Base-by-base conservation (phyloP, 257 asterid genomes). In the Petrea volubilis region DNA sequence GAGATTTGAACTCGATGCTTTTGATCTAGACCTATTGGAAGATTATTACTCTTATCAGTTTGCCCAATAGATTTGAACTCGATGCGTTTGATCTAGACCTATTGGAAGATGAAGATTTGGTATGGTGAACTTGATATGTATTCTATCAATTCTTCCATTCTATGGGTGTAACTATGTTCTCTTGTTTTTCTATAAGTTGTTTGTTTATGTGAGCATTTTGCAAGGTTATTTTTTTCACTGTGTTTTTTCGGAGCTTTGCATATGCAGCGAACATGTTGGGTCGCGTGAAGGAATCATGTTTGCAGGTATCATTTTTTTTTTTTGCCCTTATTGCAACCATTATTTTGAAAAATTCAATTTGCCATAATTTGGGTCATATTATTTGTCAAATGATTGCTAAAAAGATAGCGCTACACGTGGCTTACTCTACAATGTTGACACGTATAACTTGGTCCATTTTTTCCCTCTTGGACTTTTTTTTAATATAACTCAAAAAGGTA, bases 1-100 rank as follows among this genome's bases (percentile, higher is more conserved):
- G 43, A 38, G 43, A 38, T 38, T 38, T 38, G 43, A 38, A 38
- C 43, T 38, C 11, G 43, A 38, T 38, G 43, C 43, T 38, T 38
- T 38, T 38, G 43, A 38, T 38, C 43, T 38, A 5, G 43, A 38
- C 12, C 5, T 38, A 38, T 38, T 38, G n/a, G n/a, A n/a, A n/a
- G n/a, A 72, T 58, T 40, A 51, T 51, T 43, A 49, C 65, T 59
- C 83, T 61, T n/a, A 82, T 93, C 83, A 61, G 81, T 67, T 50
- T 79, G 33, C 98, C 98, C 20, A 80, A 69, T 57, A 82, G 86
- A 60, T 87, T 91, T 86, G 96, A 89, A 60, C 91, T 93, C 12
- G 98, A 93, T n/a, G n/a, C n/a, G n/a, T n/a, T n/a, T n/a, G n/a
- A n/a, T n/a, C n/a, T n/a, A n/a, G n/a, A n/a, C n/a, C n/a, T n/a